Conservation (phyloP, 2,329 filamentous ascomycete species). For the Aspergillus glaucus region DNA sequence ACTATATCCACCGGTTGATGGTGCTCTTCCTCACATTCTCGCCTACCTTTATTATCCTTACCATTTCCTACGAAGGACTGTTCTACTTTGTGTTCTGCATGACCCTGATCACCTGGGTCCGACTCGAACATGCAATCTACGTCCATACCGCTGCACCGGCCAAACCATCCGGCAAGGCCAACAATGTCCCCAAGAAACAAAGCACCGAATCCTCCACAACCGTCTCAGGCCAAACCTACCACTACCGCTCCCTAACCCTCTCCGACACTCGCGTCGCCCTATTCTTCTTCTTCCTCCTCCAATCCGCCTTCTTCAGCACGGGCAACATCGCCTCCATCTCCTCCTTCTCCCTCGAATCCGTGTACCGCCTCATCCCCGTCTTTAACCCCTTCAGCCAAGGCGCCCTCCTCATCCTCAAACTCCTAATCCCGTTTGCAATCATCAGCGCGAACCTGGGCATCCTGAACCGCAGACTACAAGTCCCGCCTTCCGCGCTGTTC, state of each 20-base stretch:
- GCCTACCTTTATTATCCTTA: slow-evolving; percentile 89
- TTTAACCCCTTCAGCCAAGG: slow-evolving; percentile 93
- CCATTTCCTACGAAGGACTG: slow-evolving; percentile 92
- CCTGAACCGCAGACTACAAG: slow-evolving; percentile 73
- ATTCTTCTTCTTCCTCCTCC: slow-evolving; percentile 91
- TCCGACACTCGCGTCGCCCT: slow-evolving; percentile 83
- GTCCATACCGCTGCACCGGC: slow-evolving; percentile 26
- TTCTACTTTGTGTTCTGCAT: slow-evolving; percentile 89
- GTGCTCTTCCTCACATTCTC: slow-evolving; percentile 90
- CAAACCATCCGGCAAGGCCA: slow-evolving; percentile 2
- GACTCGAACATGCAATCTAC: slow-evolving; percentile 76
- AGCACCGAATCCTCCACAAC: slow-evolving; percentile 28
- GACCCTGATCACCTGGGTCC: slow-evolving; percentile 79
- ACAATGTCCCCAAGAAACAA: slow-evolving; percentile 13
- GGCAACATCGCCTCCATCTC: slow-evolving; percentile 93
- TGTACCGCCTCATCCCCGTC: slow-evolving; percentile 77
- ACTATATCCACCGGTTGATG: slow-evolving; percentile 84
- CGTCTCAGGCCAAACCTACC: slow-evolving; percentile 25
- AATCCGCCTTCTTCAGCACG: slow-evolving; percentile 94
- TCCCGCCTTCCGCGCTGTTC: slow-evolving; percentile 83
- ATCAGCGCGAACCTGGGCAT: slow-evolving; percentile 93
- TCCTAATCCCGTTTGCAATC: slow-evolving; percentile 87
- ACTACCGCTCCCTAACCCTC: slow-evolving; percentile 64
- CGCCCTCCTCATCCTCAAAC: slow-evolving; percentile 76
- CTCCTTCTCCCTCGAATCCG: slow-evolving; percentile 87